These are phyloP conservation scores for Dictyostelium firmibasis DNA, from an alignment of 78 protist species.

Conservation along the genomic window DNA sequence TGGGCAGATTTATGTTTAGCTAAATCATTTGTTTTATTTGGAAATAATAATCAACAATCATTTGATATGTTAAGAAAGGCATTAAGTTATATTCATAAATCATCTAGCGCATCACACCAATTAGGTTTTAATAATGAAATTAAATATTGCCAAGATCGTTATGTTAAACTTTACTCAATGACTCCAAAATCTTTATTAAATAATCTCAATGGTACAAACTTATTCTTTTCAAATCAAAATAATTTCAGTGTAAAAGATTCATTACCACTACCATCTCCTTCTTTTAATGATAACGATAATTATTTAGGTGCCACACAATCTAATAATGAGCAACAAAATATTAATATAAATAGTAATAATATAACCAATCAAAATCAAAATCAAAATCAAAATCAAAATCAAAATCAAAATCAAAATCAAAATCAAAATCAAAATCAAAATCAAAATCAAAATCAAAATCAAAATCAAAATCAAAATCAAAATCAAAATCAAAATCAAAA, in stretches of 20 bases:
- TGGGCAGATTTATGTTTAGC: slow-evolving; percentile 37
- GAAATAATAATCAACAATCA: slow-evolving; percentile 13
- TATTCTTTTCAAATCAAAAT: not conserved
- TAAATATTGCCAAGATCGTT: slow-evolving; percentile 30
- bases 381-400: not conserved
- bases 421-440: too few relatives aligned
- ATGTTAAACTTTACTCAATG: not conserved
- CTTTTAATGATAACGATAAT: not conserved
- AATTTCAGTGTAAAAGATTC: not conserved
- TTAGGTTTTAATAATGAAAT: slow-evolving; percentile 71
- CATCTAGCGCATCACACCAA: not conserved
- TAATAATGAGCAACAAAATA: too few relatives aligned
- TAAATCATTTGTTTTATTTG: not conserved
- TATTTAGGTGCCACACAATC: not conserved
- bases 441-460: too few relatives aligned
- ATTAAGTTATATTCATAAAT: slow-evolving; percentile 10
- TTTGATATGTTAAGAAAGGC: slow-evolving; percentile 5
- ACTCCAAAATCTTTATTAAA: slow-evolving; percentile 11
- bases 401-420: too few relatives aligned
- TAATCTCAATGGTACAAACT: slow-evolving; percentile 5
- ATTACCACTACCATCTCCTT: not conserved
- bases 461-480: too few relatives aligned
- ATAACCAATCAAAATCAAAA: not conserved
- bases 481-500: too few relatives aligned
- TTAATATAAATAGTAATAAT: too few relatives aligned